Evolutionary conservation across 2,329 filamentous ascomycete genomes (phyloP), one percentile per base, ranked within the genome.

Genomic region (Sphaerulina musiva): DNA sequence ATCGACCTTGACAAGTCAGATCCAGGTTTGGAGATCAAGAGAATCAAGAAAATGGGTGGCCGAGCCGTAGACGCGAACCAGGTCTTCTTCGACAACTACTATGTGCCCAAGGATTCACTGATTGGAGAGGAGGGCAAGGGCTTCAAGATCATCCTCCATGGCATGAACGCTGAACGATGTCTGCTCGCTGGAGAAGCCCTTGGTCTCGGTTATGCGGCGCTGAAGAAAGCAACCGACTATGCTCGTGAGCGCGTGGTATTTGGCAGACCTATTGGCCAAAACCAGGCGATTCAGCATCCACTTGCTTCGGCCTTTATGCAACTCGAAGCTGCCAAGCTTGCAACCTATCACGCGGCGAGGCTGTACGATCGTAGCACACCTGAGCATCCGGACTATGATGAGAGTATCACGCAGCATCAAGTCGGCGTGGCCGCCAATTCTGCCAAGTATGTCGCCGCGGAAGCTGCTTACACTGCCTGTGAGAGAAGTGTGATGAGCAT

Each of bases 11-110:
- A 92, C 67, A 72, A 78, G 3, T 48, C 43, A 29, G 44, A 61
- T 38, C 78, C 84, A 0, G 80, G 80, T 0, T 73, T 92, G 1
- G 80, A 85, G 8, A 74, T 93, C 66, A 81, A 81, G 42, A 81
- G 74, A 65, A 95, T 95, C 62, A 83, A 81, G 70, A 95, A 95
- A 69, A 93, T 95, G 87, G 89, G 89, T 7, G 86, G 87, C 0
- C 76, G 87, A 10, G 87, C 87, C 0, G 82, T 95, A 1, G 88
- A 93, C 64, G 87, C 88, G 0, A 95, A 95, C 61, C 87, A 93
- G 66, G 85, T 95, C 1, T 95, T 95, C 70, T 93, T 95, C 67
- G 87, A 93, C 68, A 80, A 84, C 60, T 95, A 91, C 68, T 68
- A 71, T 3, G 80, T 93, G 11, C 81, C 84, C 0, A 77, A 77